A percentile compares a stretch with the other conserved stretches of the same genome.
Evolutionary conservation across 768 basidiomycete species (phyloP).

Genomic region (Fistulinella prunicolor): DNA sequence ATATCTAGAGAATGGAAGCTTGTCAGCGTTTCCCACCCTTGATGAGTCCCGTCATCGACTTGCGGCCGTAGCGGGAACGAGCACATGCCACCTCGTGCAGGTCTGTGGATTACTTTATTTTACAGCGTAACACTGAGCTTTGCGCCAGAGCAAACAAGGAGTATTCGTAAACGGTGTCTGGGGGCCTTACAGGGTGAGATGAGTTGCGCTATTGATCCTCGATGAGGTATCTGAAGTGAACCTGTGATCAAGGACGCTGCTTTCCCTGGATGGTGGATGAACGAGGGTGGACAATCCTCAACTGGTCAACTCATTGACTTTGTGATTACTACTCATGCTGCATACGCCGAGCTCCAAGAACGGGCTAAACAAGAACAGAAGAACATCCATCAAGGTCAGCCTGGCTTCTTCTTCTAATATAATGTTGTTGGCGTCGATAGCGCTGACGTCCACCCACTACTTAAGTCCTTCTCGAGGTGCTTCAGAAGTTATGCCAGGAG

Average conservation of each 20-base stretch:
- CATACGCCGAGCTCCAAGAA: conserved; percentile 68
- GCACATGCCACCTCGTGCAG: conserved; percentile 94
- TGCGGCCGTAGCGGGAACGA: conserved; percentile 93
- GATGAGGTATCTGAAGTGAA: conserved; percentile 3
- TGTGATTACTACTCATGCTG: conserved; percentile 87
- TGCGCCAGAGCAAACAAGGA: conserved; percentile 66
- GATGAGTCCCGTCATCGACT: conserved; percentile 79
- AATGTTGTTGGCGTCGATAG: not conserved
- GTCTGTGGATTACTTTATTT: conserved; percentile 33
- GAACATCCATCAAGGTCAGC: conserved; percentile 54
- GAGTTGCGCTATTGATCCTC: too few species aligned
- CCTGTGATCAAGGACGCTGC: conserved; percentile 61
- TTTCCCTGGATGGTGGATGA: conserved; percentile 99
- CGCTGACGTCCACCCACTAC: not conserved
- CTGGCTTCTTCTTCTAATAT: not conserved
- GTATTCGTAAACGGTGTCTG: conserved; percentile 91
- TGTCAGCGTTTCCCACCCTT: conserved; percentile 58
- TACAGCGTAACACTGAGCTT: not conserved
- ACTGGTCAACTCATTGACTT: conserved; percentile 96
- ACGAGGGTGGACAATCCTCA: conserved; percentile 97
- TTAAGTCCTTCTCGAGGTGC: conserved; percentile 67
- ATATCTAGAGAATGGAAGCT: conserved; percentile 49
- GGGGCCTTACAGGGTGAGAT: conserved; percentile 76
- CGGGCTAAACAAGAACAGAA: conserved; percentile 56
- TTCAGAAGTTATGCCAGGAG: conserved; percentile 64